Conservation (phyloP, 768 basidiomycete species). For the Russula virescens region DNA sequence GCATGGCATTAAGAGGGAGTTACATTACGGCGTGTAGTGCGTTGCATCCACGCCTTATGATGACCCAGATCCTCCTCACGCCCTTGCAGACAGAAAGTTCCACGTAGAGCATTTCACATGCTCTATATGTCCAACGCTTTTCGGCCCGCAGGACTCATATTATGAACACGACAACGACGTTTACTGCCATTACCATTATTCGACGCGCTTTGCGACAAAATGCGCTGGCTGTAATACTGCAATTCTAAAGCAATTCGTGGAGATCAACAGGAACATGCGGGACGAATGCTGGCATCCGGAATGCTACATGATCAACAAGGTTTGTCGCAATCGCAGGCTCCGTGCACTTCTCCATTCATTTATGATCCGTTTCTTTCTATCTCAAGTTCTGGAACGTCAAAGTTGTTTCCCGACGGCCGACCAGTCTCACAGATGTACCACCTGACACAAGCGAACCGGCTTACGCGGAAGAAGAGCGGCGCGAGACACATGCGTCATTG, state of each 20-base stretch:
- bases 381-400: conserved; percentile 98
- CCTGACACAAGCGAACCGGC: conserved; percentile 37
- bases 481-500: conserved; percentile 70
- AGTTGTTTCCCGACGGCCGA: conserved; percentile 69
- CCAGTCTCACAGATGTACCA: conserved; percentile 40
- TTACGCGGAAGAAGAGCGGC: conserved; percentile 72
- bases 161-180: conserved; percentile 99
- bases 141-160: conserved; percentile 97
- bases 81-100: conserved; percentile 87
- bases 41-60: conserved; percentile 31
- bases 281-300: conserved; percentile 99
- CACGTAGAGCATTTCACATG: conserved; percentile 99
- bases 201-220: conserved; percentile 96
- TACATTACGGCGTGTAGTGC: conserved; percentile 99
- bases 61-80: conserved; percentile 7
- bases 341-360: conserved; percentile 1
- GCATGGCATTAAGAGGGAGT: conserved; percentile 88
- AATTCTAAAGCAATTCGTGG: conserved; percentile 98
- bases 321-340: conserved; percentile 30
- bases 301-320: conserved; percentile 99
- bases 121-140: conserved; percentile 90
- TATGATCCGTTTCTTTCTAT: conserved; percentile 12
- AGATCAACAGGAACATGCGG: conserved; percentile 96
- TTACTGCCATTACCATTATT: conserved; percentile 99
- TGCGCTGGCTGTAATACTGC: conserved; percentile 97